These are phyloP conservation scores for Mycocentrospora acerina DNA, from an alignment of 2,329 filamentous ascomycete species.

Conservation along the genomic window DNA sequence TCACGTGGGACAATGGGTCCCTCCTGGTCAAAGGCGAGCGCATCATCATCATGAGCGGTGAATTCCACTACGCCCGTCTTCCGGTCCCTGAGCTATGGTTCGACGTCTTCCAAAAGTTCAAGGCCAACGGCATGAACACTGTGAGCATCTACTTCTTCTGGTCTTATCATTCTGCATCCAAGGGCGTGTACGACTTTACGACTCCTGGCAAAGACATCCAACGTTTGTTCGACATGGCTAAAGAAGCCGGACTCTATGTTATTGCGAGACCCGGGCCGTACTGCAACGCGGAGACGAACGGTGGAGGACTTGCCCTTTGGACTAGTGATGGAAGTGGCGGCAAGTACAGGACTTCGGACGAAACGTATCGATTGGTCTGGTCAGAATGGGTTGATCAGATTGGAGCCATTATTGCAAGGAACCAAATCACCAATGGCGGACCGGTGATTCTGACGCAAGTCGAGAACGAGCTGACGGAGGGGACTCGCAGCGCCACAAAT, in stretches of 20 bases:
- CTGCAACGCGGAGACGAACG: constrained; percentile 55
- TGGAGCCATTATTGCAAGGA: constrained; percentile 51
- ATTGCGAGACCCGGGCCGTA: constrained; percentile 56
- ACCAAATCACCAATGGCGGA: constrained; percentile 54
- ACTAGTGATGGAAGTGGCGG: constrained; percentile 51
- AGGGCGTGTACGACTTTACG: constrained; percentile 53
- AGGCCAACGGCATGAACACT: constrained; percentile 56
- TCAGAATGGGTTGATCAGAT: constrained; percentile 51
- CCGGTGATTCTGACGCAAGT: constrained; percentile 56
- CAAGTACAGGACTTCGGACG: constrained; percentile 46
- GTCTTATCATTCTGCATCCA: constrained; percentile 51
- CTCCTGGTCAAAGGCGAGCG: constrained; percentile 53
- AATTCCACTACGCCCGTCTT: constrained; percentile 57
- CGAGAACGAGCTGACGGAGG: constrained; percentile 57
- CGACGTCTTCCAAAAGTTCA: constrained; percentile 58
- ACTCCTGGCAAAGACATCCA: constrained; percentile 55
- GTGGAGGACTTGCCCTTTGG: constrained; percentile 51
- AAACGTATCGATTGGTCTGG: constrained; percentile 50
- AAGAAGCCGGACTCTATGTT: constrained; percentile 55
- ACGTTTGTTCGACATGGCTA: constrained; percentile 53
- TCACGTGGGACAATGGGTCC: constrained; percentile 57
- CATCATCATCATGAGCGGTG: constrained; percentile 52
- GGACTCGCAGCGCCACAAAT: constrained; percentile 45
- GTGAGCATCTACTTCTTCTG: constrained; percentile 55
- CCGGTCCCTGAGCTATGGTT: constrained; percentile 57